phyloP scores from a whole-genome alignment of 805 yeast species.

The Wickerhamiella musiphila region DNA sequence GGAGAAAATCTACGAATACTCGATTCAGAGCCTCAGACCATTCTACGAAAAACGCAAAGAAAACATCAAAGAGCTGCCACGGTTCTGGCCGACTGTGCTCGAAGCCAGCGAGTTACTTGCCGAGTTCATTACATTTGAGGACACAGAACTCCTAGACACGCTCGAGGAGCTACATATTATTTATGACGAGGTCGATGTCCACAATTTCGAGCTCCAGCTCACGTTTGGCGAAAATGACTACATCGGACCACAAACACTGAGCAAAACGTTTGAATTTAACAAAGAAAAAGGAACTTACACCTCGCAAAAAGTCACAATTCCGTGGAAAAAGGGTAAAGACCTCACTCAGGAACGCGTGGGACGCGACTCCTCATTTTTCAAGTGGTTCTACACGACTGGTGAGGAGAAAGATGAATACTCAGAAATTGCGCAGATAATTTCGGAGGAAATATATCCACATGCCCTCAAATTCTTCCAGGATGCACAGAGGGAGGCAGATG shows the following conservation, averaged over 20 bases:
- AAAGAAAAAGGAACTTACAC: conserved; percentile 7
- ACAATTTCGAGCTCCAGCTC: conserved; percentile 45
- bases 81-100: conserved; percentile 76
- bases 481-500: conserved; percentile 10
- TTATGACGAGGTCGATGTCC: conserved; percentile 26
- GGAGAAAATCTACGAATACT: conserved; percentile 9
- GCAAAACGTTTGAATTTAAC: conserved; percentile 34
- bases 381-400: conserved; percentile 81
- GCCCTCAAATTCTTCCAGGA: conserved; percentile 50
- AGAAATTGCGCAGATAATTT: conserved; percentile 50
- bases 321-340: conserved; percentile 57
- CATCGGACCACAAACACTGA: conserved; percentile 34
- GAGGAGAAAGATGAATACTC: conserved; percentile 68
- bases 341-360: conserved; percentile 34
- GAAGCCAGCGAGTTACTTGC: conserved; percentile 65
- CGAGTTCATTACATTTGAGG: conserved; percentile 60
- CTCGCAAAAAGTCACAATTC: conserved; percentile 33
- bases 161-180: conserved; percentile 45
- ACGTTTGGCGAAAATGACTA: conserved; percentile 34
- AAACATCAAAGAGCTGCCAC: conserved; percentile 38
- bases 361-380: conserved; percentile 55
- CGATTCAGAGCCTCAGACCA: conserved; percentile 29
- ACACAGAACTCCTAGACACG: conserved; percentile 54
- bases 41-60: conserved; percentile 41
- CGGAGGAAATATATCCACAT: conserved; percentile 70